Conservation (phyloP, 2,329 filamentous ascomycete genomes). For the Epichloe coenophiala region DNA sequence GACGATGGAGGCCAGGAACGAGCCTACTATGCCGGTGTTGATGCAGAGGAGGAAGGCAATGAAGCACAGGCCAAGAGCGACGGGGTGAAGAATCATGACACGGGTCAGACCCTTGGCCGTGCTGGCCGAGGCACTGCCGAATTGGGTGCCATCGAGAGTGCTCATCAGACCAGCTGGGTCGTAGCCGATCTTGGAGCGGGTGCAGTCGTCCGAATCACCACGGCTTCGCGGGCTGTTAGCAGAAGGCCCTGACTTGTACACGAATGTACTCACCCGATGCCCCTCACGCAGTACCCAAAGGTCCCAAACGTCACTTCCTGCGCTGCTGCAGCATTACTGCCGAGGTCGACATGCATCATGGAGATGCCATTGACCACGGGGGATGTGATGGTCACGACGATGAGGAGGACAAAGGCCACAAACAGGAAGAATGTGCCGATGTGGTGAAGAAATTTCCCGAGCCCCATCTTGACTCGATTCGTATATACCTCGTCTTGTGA, state of each 20-base stretch:
- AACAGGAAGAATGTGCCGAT: slow-evolving; percentile 46
- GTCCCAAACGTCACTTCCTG: slow-evolving; percentile 40
- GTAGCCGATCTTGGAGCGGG: slow-evolving; percentile 38
- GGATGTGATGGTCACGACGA: slow-evolving; percentile 46
- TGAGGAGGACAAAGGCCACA: slow-evolving; percentile 37
- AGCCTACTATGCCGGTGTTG: slow-evolving; percentile 37
- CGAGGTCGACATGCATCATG: slow-evolving; percentile 38
- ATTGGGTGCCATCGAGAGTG: slow-evolving; percentile 22
- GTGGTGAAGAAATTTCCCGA: slow-evolving; percentile 39
- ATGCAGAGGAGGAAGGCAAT: slow-evolving; percentile 43
- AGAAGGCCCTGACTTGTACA: too few relatives aligned
- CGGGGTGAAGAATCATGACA: slow-evolving; percentile 49
- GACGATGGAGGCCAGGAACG: slow-evolving; percentile 35
- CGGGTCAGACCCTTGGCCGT: slow-evolving; percentile 37
- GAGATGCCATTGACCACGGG: slow-evolving; percentile 43
- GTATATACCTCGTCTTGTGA: neutral
- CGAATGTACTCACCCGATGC: slow-evolving; percentile 12
- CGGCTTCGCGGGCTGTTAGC: neutral
- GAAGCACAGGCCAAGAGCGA: slow-evolving; percentile 44
- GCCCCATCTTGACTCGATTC: slow-evolving; percentile 23
- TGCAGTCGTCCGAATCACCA: slow-evolving; percentile 33
- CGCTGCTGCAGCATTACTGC: slow-evolving; percentile 17
- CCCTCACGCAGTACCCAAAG: slow-evolving; percentile 42
- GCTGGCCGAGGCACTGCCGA: slow-evolving; percentile 28
- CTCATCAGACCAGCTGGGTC: slow-evolving; percentile 33